phyloP scores from a whole-genome alignment of 208 protist species.

The Acanthamoeba quina region DNA sequence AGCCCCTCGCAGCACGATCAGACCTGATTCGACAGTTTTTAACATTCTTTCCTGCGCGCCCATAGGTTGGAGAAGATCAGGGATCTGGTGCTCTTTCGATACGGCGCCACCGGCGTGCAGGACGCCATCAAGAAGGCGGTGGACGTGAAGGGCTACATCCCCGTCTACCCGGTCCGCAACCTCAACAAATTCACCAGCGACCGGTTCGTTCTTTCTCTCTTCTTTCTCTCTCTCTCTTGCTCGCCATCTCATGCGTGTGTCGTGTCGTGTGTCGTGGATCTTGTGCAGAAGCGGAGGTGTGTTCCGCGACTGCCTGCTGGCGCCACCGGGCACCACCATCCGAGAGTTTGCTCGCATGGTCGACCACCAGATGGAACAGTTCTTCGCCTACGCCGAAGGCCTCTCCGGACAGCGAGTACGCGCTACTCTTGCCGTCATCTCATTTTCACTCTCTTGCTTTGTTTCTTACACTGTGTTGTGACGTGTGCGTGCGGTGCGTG shows the following conservation, averaged over 20 bases:
- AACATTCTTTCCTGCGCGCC: slow-evolving; percentile 12
- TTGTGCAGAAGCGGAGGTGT: slow-evolving; percentile 47
- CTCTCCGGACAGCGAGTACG: slow-evolving; percentile 78
- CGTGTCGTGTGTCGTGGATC: not conserved
- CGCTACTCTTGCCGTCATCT: not conserved
- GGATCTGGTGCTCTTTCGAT: slow-evolving; percentile 85
- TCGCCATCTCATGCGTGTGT: not conserved
- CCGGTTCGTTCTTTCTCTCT: not conserved
- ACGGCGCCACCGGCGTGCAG: slow-evolving; percentile 81
- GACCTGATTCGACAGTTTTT: not conserved
- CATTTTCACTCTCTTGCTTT: not conserved
- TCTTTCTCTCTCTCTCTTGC: not conserved
- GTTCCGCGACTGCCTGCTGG: slow-evolving; percentile 82
- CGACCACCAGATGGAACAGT: slow-evolving; percentile 80
- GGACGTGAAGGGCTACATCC: slow-evolving; percentile 75
- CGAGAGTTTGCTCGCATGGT: slow-evolving; percentile 81
- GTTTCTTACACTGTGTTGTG: not conserved
- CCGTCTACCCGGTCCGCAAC: slow-evolving; percentile 82
- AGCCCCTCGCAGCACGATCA: no score
- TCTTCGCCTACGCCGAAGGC: slow-evolving; percentile 82
- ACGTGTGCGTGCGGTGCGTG: no score
- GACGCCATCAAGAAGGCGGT: slow-evolving; percentile 80
- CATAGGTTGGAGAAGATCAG: slow-evolving; percentile 80
- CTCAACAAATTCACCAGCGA: slow-evolving; percentile 78
- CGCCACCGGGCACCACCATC: slow-evolving; percentile 77